phyloP scores from a whole-genome alignment of 1,284 basidiomycete genomes.

The Cryptococcus maquisensis region DNA sequence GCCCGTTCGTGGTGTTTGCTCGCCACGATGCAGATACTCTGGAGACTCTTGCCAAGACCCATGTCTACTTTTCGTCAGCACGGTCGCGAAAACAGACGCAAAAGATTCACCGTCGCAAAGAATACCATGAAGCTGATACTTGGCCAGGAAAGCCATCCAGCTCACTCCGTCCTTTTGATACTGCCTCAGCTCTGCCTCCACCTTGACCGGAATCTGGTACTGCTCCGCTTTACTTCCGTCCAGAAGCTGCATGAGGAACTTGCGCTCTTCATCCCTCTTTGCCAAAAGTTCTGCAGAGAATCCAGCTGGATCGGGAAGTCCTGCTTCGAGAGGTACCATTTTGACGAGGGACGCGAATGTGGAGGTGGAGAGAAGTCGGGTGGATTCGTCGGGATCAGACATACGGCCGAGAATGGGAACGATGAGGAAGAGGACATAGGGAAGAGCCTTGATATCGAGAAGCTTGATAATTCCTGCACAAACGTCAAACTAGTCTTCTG shows the following conservation, averaged over 20 bases:
- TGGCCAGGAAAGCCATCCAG: slow-evolving; percentile 95
- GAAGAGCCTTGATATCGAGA: slow-evolving; percentile 89
- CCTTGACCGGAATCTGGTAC: slow-evolving; percentile 78
- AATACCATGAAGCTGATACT: slow-evolving; percentile 96
- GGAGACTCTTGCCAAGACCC: slow-evolving; percentile 97
- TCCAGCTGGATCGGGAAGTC: slow-evolving; percentile 87
- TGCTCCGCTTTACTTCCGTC: slow-evolving; percentile 92
- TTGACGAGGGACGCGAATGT: slow-evolving; percentile 98
- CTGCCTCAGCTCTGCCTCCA: slow-evolving; percentile 91
- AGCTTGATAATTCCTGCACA: slow-evolving; percentile 77
- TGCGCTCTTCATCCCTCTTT: slow-evolving; percentile 79
- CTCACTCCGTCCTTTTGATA: slow-evolving; percentile 99
- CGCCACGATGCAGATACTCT: slow-evolving; percentile 95
- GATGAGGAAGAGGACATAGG: slow-evolving; percentile 95
- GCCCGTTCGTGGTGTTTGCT: slow-evolving; percentile 88
- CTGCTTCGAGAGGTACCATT: slow-evolving; percentile 97
- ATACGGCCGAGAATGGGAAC: slow-evolving; percentile 95
- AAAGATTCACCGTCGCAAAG: slow-evolving; percentile 81
- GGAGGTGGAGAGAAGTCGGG: slow-evolving; percentile 87
- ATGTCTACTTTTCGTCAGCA: slow-evolving; percentile 60
- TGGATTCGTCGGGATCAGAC: slow-evolving; percentile 90
- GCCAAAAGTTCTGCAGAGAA: slow-evolving; percentile 88
- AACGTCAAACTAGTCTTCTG: neutral
- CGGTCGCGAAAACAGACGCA: neutral
- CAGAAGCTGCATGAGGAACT: slow-evolving; percentile 88